Conservation (phyloP, 495 filamentous ascomycete species). For the Neurospora hispaniola region DNA sequence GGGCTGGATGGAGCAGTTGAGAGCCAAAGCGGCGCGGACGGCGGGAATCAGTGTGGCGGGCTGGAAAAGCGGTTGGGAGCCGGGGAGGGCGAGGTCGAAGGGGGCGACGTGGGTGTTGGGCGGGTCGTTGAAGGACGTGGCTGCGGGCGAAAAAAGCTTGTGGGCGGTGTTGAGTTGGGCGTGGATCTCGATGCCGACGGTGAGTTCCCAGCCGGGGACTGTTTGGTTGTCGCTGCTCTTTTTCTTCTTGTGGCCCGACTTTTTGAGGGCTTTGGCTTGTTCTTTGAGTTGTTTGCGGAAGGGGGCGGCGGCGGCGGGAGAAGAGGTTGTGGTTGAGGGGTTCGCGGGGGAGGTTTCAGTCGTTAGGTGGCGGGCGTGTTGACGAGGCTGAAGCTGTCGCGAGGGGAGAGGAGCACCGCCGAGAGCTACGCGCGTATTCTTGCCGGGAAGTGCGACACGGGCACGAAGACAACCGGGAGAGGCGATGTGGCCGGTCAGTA, state of each 20-base stretch:
- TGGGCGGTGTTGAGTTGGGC: constrained; percentile 80
- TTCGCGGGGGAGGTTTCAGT: background rate
- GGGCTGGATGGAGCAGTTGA: constrained; percentile 66
- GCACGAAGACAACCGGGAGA: constrained; percentile 30
- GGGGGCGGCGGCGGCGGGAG: constrained; percentile 26
- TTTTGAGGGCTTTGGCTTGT: constrained; percentile 46
- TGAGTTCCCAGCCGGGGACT: constrained; percentile 69
- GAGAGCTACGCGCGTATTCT: background rate
- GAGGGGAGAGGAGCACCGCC: background rate
- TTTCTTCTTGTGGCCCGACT: constrained; percentile 25
- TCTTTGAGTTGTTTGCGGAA: constrained; percentile 69
- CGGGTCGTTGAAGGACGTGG: constrained; percentile 49
- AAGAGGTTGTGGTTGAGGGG: background rate
- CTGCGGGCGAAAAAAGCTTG: constrained; percentile 77
- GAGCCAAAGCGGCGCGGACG: constrained; percentile 73
- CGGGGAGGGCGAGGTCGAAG: constrained; percentile 85
- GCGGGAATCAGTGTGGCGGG: constrained; percentile 75
- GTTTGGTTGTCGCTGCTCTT: constrained; percentile 36
- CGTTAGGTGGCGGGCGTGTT: background rate
- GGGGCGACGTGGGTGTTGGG: constrained; percentile 75
- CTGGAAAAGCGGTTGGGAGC: constrained; percentile 81
- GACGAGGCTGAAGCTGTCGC: background rate
- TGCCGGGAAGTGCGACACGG: background rate
- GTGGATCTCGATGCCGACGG: constrained; percentile 94
- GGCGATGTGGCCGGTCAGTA: constrained; percentile 34